phyloP scores from a whole-genome alignment of 441 rosid genomes.

The Metrosideros polymorpha region DNA sequence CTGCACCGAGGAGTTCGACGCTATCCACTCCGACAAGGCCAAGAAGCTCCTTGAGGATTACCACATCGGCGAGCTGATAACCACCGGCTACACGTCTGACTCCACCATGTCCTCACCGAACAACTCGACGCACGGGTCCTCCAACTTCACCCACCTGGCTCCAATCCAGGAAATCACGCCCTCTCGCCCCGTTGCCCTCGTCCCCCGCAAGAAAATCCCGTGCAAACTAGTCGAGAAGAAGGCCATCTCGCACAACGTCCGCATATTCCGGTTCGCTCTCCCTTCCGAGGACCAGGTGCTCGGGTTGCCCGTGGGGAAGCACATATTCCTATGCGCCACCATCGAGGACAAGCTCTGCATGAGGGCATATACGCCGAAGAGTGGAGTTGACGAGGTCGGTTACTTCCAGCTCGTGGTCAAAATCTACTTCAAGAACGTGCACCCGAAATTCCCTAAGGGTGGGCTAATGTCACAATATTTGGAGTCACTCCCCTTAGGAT shows the following conservation, averaged over 20 bases:
- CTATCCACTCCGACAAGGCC: slow-evolving; percentile 86
- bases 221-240: slow-evolving; percentile 62
- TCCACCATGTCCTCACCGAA: slow-evolving; percentile 56
- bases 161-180: slow-evolving; percentile 48
- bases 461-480: slow-evolving; percentile 74
- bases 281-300: slow-evolving; percentile 57
- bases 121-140: slow-evolving; percentile 55
- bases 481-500: slow-evolving; percentile 50
- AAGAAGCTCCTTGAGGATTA: slow-evolving; percentile 70
- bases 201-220: slow-evolving; percentile 64
- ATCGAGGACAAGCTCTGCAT: slow-evolving; percentile 63
- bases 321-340: slow-evolving; percentile 59
- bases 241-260: slow-evolving; percentile 59
- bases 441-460: slow-evolving; percentile 73
- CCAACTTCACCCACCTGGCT: slow-evolving; percentile 24
- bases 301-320: slow-evolving; percentile 82
- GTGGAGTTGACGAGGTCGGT: slow-evolving; percentile 48
- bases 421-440: slow-evolving; percentile 63
- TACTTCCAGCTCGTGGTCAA: slow-evolving; percentile 74
- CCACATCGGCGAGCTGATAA: slow-evolving; percentile 64
- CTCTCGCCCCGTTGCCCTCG: slow-evolving; percentile 36
- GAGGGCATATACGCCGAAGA: slow-evolving; percentile 84
- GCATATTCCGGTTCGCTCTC: slow-evolving; percentile 54
- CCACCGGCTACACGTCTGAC: slow-evolving; percentile 42
- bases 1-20: slow-evolving; percentile 91